These are phyloP conservation scores for Schizonepeta tenuifolia DNA, from an alignment of 257 asterid species.

Conservation along the genomic window DNA sequence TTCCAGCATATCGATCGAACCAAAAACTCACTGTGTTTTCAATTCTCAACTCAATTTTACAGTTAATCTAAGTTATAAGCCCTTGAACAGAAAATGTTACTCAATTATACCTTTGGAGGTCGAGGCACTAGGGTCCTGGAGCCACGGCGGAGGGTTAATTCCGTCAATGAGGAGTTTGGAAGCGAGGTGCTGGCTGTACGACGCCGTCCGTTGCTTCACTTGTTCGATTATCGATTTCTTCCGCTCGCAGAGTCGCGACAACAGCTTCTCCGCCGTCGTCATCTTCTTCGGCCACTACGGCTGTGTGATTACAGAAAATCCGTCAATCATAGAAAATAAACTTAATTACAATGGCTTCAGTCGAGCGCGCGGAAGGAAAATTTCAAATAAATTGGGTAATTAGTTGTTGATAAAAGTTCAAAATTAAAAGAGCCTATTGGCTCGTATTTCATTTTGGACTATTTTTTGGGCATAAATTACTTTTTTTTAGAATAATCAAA, in stretches of 20 bases:
- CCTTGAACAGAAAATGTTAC: constrained; percentile 4
- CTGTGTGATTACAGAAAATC: constrained; percentile 26
- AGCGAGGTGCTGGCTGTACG: constrained; percentile 72
- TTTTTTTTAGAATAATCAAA: too few relatives aligned
- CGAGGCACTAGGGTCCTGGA: constrained; percentile 51
- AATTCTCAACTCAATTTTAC: constrained; percentile 1
- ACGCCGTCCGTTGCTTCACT: constrained; percentile 70
- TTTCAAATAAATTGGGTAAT: too few relatives aligned
- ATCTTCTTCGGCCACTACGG: constrained; percentile 46
- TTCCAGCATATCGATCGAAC: not conserved
- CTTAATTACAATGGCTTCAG: not conserved
- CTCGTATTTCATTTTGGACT: too few relatives aligned
- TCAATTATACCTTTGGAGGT: constrained; percentile 49
- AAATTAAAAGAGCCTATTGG: too few relatives aligned
- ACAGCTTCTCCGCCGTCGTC: constrained; percentile 76
- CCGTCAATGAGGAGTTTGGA: constrained; percentile 74
- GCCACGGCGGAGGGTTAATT: constrained; percentile 81
- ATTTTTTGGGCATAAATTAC: too few relatives aligned
- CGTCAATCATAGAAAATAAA: constrained; percentile 19
- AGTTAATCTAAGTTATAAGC: constrained; percentile 1
- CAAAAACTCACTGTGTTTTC: not conserved
- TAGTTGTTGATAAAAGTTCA: too few relatives aligned
- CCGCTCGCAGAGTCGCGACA: constrained; percentile 68
- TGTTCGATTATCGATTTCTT: constrained; percentile 63
- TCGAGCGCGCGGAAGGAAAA: too few relatives aligned